These are phyloP conservation scores for Rhizomucor miehei DNA, from an alignment of 371 early-diverging fungal genomes.

Conservation along the genomic window DNA sequence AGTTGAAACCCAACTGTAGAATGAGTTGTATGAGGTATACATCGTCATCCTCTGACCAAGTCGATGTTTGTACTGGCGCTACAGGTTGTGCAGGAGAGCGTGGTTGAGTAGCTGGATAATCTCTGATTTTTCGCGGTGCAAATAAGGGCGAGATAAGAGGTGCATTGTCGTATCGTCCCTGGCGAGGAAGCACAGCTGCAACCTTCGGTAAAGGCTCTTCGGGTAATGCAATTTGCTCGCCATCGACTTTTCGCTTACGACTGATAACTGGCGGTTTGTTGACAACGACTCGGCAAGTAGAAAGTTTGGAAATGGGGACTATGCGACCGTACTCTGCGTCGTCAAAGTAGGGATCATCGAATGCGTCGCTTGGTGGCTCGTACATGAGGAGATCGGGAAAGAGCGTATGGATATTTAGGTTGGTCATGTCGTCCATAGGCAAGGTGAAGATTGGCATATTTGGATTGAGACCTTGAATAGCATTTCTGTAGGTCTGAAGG, in stretches of 20 bases:
- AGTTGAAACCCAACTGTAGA: conserved; percentile 62
- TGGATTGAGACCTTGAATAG: conserved; percentile 21
- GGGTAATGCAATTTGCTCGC: conserved; percentile 23
- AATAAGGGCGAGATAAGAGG: conserved; percentile 30
- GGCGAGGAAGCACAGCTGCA: conserved; percentile 27
- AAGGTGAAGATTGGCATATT: conserved; percentile 25
- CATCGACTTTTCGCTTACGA: conserved; percentile 35
- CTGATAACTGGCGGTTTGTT: conserved; percentile 31
- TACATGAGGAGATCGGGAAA: conserved; percentile 46
- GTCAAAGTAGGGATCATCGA: conserved; percentile 42
- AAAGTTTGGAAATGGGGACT: conserved; percentile 35
- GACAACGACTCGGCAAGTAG: conserved; percentile 34
- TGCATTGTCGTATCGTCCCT: conserved; percentile 20
- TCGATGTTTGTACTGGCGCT: conserved; percentile 12
- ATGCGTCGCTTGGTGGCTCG: conserved; percentile 41
- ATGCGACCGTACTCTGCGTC: conserved; percentile 38
- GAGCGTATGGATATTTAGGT: conserved; percentile 24
- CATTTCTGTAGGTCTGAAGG: conserved; percentile 15
- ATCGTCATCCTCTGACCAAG: conserved; percentile 74
- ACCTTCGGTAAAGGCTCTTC: conserved; percentile 29
- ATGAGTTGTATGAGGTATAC: conserved; percentile 55
- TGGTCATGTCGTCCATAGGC: conserved; percentile 18
- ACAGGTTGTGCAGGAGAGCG: conserved; percentile 38
- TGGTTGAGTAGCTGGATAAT: conserved; percentile 40
- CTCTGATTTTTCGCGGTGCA: conserved; percentile 46